A percentile compares a stretch with the other conserved stretches of the same genome.
These are phyloP conservation scores for Fusarium guadeloupense DNA, from an alignment of 2,329 filamentous ascomycete genomes.

Conservation along the genomic window DNA sequence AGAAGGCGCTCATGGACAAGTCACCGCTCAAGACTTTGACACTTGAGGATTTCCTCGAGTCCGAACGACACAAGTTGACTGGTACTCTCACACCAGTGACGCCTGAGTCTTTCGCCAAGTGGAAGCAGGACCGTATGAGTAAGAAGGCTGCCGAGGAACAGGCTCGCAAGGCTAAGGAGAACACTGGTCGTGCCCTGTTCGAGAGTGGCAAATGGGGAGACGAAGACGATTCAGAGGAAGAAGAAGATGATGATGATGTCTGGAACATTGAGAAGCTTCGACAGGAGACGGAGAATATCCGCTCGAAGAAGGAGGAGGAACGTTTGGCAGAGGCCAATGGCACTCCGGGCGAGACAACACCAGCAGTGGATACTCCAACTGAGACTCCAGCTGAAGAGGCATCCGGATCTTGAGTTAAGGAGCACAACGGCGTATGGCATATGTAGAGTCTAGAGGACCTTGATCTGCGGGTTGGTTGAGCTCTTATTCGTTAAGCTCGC, in stretches of 20 bases:
- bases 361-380: slow-evolving; percentile 26
- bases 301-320: slow-evolving; percentile 81
- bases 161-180: slow-evolving; percentile 90
- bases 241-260: slow-evolving; percentile 65
- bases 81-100: slow-evolving; percentile 94
- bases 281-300: slow-evolving; percentile 81
- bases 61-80: slow-evolving; percentile 92
- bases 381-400: slow-evolving; percentile 34
- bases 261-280: slow-evolving; percentile 88
- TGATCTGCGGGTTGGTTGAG: slow-evolving; percentile 40
- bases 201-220: slow-evolving; percentile 94
- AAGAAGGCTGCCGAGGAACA: slow-evolving; percentile 97
- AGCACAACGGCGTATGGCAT: slow-evolving; percentile 20
- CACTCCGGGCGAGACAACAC: slow-evolving; percentile 22
- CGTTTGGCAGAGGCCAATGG: slow-evolving; percentile 52
- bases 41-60: slow-evolving; percentile 96
- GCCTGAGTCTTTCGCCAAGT: slow-evolving; percentile 90
- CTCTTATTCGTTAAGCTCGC: slow-evolving; percentile 35
- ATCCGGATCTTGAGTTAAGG: slow-evolving; percentile 39
- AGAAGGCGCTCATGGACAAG: slow-evolving; percentile 96
- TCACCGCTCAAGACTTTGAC: slow-evolving; percentile 93
- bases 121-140: slow-evolving; percentile 93
- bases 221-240: slow-evolving; percentile 69
- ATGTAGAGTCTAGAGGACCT: slow-evolving; percentile 36
- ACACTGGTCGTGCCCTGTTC: slow-evolving; percentile 92